Evolutionary conservation across 164 flowering plant species (phyloP).

Genomic region (Vitis riparia): DNA sequence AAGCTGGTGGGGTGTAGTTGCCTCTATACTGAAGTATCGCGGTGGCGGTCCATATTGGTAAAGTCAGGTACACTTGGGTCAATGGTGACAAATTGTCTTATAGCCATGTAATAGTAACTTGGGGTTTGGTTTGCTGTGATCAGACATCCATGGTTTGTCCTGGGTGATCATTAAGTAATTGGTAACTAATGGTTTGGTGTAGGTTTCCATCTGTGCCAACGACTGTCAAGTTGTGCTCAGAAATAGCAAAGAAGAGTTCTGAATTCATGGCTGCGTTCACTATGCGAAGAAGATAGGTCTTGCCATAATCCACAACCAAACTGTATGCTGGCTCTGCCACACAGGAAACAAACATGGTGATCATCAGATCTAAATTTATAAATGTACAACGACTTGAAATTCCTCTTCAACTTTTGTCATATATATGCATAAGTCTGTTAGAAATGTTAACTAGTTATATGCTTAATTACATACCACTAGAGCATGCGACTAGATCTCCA

Average conservation of each 20-base stretch:
- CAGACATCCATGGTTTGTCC: conserved; percentile 32
- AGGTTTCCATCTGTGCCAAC: conserved; percentile 18
- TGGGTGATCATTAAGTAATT: conserved; percentile 15
- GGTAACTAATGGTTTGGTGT: conserved; percentile 13
- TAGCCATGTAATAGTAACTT: conserved; percentile 19
- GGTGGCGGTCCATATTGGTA: conserved; percentile 31
- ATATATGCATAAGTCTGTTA: too few species aligned
- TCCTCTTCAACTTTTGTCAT: too few species aligned
- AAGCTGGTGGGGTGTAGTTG: conserved; percentile 1
- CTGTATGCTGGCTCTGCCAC: conserved; percentile 7
- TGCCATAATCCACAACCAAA: conserved; percentile 4
- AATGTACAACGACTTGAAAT: too few species aligned
- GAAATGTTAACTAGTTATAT: too few species aligned
- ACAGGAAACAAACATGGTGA: too few species aligned
- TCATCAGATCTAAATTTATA: too few species aligned
- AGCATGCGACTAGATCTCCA: conserved; percentile 29
- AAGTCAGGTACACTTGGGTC: neutral
- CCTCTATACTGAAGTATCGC: conserved; percentile 29
- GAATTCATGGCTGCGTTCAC: conserved; percentile 18
- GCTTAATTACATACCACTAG: conserved; percentile 13
- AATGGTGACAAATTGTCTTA: neutral
- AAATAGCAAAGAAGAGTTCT: conserved; percentile 19
- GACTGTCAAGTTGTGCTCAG: conserved; percentile 22
- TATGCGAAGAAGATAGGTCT: conserved; percentile 27
- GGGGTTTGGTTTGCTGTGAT: conserved; percentile 14